phyloP scores from a whole-genome alignment of 148 eudicot genomes.

The Vaccinium myrtillus region DNA sequence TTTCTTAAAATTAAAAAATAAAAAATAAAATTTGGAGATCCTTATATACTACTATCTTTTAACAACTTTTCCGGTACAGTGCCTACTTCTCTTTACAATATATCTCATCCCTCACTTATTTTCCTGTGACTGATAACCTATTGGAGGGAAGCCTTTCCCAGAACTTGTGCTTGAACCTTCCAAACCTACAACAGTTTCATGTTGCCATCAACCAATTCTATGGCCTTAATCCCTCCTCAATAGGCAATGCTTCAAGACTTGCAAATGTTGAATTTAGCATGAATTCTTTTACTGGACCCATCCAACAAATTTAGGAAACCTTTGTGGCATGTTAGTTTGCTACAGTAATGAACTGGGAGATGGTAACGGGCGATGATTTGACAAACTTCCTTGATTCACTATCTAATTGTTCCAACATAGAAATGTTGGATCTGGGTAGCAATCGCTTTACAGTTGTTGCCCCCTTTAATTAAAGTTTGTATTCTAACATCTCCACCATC shows the following conservation, averaged over 20 bases:
- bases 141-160: slow-evolving; percentile 8
- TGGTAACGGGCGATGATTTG: too few relatives aligned
- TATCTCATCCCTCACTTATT: too few relatives aligned
- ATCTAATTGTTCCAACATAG: slow-evolving; percentile 17
- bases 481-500: slow-evolving; percentile 9
- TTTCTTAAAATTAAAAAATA: too few relatives aligned
- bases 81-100: too few relatives aligned
- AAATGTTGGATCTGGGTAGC: background rate
- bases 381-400: too few relatives aligned
- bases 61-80: too few relatives aligned
- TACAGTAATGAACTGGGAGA: too few relatives aligned
- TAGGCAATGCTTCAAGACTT: slow-evolving; percentile 16
- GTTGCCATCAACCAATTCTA: background rate
- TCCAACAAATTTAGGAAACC: slow-evolving; percentile 9
- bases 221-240: background rate
- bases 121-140: background rate
- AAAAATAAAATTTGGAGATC: too few relatives aligned
- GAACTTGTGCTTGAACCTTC: slow-evolving; percentile 10
- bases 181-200: background rate
- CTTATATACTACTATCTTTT: too few relatives aligned
- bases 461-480: background rate
- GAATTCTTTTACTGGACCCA: background rate
- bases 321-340: background rate
- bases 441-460: background rate
- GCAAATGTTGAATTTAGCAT: background rate